These are phyloP conservation scores for Aureobasidium subglaciale DNA, from an alignment of 2,329 filamentous ascomycete genomes.

Conservation along the genomic window DNA sequence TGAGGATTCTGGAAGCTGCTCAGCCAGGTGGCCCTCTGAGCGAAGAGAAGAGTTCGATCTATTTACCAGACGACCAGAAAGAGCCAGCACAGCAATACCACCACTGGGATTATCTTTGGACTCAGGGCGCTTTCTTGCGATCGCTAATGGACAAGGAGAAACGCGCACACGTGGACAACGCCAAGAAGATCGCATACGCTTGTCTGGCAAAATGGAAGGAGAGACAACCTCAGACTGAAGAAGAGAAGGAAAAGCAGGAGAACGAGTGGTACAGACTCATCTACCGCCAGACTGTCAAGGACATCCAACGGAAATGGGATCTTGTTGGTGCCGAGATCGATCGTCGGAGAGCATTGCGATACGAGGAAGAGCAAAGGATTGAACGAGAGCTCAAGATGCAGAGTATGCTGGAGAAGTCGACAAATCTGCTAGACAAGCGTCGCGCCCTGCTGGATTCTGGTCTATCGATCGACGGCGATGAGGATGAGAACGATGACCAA, in stretches of 20 bases:
- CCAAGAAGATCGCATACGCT: slow-evolving; percentile 72
- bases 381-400: slow-evolving; percentile 58
- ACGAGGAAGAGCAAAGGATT: slow-evolving; percentile 54
- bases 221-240: slow-evolving; percentile 65
- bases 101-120: slow-evolving; percentile 78
- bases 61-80: slow-evolving; percentile 58
- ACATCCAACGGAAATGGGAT: slow-evolving; percentile 56
- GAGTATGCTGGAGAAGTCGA: slow-evolving; percentile 65
- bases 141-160: slow-evolving; percentile 75
- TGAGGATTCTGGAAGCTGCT: slow-evolving; percentile 64
- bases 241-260: slow-evolving; percentile 77
- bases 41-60: slow-evolving; percentile 61
- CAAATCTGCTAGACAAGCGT: slow-evolving; percentile 60
- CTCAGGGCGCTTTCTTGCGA: slow-evolving; percentile 72
- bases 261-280: slow-evolving; percentile 54
- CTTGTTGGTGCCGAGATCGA: slow-evolving; percentile 53
- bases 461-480: slow-evolving; percentile 10
- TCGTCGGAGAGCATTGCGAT: slow-evolving; percentile 47
- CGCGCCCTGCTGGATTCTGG: slow-evolving; percentile 23
- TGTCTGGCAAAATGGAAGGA: slow-evolving; percentile 69
- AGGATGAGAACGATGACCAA: slow-evolving; percentile 32
- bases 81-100: slow-evolving; percentile 75
- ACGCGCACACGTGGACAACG: slow-evolving; percentile 64
- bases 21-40: slow-evolving; percentile 70
- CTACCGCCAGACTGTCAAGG: slow-evolving; percentile 66